Evolutionary conservation across 805 yeast genomes (phyloP).

Genomic region (Cyberlindnera bimundalis): DNA sequence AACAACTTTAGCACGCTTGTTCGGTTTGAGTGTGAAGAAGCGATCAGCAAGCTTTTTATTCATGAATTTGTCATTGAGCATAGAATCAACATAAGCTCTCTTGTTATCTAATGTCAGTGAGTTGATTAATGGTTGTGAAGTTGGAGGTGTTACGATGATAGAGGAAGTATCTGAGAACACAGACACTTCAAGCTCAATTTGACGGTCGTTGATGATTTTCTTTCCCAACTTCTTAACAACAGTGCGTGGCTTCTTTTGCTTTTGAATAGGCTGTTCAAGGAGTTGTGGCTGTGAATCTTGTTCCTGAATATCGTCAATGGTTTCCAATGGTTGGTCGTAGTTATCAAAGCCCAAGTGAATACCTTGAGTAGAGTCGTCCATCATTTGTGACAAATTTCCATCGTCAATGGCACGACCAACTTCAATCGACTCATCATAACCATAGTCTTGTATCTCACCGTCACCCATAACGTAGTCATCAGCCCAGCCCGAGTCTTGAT

Average conservation of each 20-base stretch:
- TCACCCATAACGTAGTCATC: slow-evolving; percentile 6
- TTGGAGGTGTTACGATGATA: slow-evolving; percentile 6
- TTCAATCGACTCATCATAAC: slow-evolving; percentile 35
- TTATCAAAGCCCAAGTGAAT: slow-evolving; percentile 15
- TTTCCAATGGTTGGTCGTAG: slow-evolving; percentile 20
- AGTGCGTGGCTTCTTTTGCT: slow-evolving; percentile 13
- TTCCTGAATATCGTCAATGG: slow-evolving; percentile 19
- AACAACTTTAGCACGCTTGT: slow-evolving; percentile 23
- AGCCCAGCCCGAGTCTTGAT: background rate
- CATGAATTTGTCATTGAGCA: slow-evolving; percentile 19
- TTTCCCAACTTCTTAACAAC: slow-evolving; percentile 12
- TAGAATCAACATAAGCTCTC: slow-evolving; percentile 18
- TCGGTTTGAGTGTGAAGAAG: slow-evolving; percentile 10
- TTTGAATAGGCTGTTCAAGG: slow-evolving; percentile 8
- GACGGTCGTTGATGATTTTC: slow-evolving; percentile 23
- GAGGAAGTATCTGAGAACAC: slow-evolving; percentile 18
- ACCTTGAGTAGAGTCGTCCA: slow-evolving; percentile 13
- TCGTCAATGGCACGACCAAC: slow-evolving; percentile 19
- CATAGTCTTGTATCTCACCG: slow-evolving; percentile 23
- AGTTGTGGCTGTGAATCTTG: slow-evolving; percentile 3
- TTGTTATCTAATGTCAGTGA: slow-evolving; percentile 11
- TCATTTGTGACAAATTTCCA: slow-evolving; percentile 19
- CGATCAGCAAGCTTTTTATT: slow-evolving; percentile 17
- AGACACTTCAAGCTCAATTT: slow-evolving; percentile 25
- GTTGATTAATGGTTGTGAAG: background rate